Conservation (phyloP, 129 eudicot genomes). For the carrot (Daucus carota) region DH1_v3.0 NC_030383.2:9137501-9138000, state of each 20-base stretch:
- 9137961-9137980: neutral
- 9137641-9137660: slow-evolving; percentile 12
- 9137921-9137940: neutral
- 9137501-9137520: neutral
- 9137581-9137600: neutral
- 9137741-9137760: slow-evolving; percentile 38
- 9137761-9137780: slow-evolving; percentile 41
- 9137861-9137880: neutral
- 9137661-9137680: slow-evolving; percentile 57
- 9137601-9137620: neutral
- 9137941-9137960: neutral
- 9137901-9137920: no score
- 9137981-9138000: neutral
- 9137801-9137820: slow-evolving; percentile 27
- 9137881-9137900: neutral
- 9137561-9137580: neutral
- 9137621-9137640: neutral
- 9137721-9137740: slow-evolving; percentile 70
- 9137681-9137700: slow-evolving; percentile 49
- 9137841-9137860: neutral
- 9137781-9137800: slow-evolving; percentile 29
- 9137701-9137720: slow-evolving; percentile 44
- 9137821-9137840: neutral
- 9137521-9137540: neutral
- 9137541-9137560: neutral